phyloP scores from a whole-genome alignment of 441 rosid species.

The Macaranga tanarius region DNA sequence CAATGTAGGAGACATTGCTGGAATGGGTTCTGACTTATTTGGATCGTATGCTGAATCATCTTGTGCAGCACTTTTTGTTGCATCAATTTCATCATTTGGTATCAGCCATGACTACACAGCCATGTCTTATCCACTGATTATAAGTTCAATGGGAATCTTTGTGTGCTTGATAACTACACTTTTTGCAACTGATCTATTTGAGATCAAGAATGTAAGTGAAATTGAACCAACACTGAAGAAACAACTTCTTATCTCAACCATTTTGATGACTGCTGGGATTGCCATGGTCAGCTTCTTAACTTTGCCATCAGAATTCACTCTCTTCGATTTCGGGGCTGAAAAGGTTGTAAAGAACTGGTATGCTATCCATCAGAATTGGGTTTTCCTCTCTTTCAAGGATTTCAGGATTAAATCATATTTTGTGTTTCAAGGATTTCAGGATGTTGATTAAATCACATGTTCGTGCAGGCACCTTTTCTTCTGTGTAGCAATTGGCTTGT shows the following conservation, averaged over 20 bases:
- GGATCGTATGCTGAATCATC: slow-evolving; percentile 66
- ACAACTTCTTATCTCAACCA: slow-evolving; percentile 62
- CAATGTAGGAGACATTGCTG: slow-evolving; percentile 67
- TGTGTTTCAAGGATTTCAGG: background rate
- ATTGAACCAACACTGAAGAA: slow-evolving; percentile 61
- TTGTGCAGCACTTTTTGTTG: slow-evolving; percentile 66
- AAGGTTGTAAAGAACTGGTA: slow-evolving; percentile 63
- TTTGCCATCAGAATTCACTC: slow-evolving; percentile 57
- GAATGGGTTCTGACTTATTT: slow-evolving; percentile 64
- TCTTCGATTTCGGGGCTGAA: slow-evolving; percentile 49
- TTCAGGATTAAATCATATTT: background rate
- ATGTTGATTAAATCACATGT: slow-evolving; percentile 1
- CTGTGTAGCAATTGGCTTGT: slow-evolving; percentile 79
- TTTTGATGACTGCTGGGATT: slow-evolving; percentile 61
- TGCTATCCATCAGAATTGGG: background rate
- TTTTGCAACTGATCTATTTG: slow-evolving; percentile 58
- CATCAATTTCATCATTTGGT: slow-evolving; percentile 62
- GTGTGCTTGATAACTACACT: slow-evolving; percentile 63
- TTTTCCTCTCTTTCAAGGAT: background rate
- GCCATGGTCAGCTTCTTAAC: slow-evolving; percentile 49
- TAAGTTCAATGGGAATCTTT: slow-evolving; percentile 58
- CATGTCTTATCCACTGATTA: slow-evolving; percentile 58
- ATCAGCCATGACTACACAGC: slow-evolving; percentile 46
- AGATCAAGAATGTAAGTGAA: slow-evolving; percentile 49
- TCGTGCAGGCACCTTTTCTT: slow-evolving; percentile 76